Conservation (phyloP, 257 asterid species). For the Verbascum thapsus region DNA sequence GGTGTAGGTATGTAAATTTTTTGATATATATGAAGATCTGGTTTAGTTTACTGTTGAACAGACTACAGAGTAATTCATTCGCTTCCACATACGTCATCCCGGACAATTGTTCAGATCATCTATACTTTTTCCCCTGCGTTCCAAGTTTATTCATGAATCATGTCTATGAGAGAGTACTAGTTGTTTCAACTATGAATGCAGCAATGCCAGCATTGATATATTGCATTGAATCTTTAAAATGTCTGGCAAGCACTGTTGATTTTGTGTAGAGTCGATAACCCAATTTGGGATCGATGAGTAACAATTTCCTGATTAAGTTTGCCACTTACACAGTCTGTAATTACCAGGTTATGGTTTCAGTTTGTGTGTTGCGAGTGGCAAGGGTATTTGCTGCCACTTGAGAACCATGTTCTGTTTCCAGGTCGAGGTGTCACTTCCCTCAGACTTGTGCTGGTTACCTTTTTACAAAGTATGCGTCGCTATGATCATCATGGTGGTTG, state of each 20-base stretch:
- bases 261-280: not conserved
- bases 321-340: not conserved
- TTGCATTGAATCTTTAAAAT: not conserved
- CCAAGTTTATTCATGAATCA: not conserved
- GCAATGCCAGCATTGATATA: not conserved
- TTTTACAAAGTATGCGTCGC: too few species aligned
- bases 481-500: not conserved
- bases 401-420: not conserved
- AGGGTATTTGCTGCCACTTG: not conserved
- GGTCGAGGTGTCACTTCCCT: too few species aligned
- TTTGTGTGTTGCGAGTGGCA: not conserved
- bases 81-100: slow-evolving; percentile 1
- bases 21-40: slow-evolving; percentile 8
- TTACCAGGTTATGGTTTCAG: not conserved
- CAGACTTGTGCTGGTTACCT: too few species aligned
- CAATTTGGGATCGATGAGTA: not conserved
- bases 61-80: slow-evolving; percentile 7
- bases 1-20: slow-evolving; percentile 82
- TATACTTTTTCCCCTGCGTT: slow-evolving; percentile 8
- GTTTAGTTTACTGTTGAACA: slow-evolving; percentile 19
- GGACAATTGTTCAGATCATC: slow-evolving; percentile 1
- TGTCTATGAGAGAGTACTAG: not conserved
- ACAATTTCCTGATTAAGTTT: not conserved
- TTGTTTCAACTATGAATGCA: not conserved
- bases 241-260: not conserved